A percentile compares a stretch with the other conserved stretches of the same genome.
Conservation (phyloP, 2,329 filamentous ascomycete genomes). For the Paradendryphiella salina region DNA sequence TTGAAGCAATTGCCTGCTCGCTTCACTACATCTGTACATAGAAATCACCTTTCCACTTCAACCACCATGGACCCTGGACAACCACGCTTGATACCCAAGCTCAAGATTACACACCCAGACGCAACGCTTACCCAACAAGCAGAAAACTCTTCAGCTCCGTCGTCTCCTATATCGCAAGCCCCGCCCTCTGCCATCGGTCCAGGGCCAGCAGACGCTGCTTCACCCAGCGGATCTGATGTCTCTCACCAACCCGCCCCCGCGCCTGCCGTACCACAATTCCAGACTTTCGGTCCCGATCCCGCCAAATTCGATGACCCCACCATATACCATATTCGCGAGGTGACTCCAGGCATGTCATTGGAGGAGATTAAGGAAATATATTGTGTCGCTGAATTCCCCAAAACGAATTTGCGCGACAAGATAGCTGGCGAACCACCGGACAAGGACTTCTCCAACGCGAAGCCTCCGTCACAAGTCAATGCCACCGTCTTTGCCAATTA, state of each 20-base stretch:
- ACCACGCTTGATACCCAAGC: not conserved
- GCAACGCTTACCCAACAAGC: constrained; percentile 13
- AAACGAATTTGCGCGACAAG: constrained; percentile 76
- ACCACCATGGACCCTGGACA: not conserved
- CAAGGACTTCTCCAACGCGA: constrained; percentile 92
- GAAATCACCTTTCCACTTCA: not conserved
- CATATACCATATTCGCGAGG: constrained; percentile 84
- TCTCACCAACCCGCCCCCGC: constrained; percentile 64
- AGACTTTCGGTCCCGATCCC: constrained; percentile 91
- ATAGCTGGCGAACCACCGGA: constrained; percentile 90
- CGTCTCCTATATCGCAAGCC: constrained; percentile 49
- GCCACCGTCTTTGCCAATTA: constrained; percentile 92
- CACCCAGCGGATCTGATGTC: constrained; percentile 59
- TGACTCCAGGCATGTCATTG: constrained; percentile 74
- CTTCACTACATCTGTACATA: not conserved
- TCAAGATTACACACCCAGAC: not conserved
- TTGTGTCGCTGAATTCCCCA: constrained; percentile 82
- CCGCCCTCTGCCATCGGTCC: constrained; percentile 54
- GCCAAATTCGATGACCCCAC: constrained; percentile 90
- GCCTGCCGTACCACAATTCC: constrained; percentile 69
- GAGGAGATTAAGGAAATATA: constrained; percentile 88
- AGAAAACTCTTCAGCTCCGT: constrained; percentile 48
- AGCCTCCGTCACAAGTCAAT: constrained; percentile 91
- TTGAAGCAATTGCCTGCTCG: not conserved
- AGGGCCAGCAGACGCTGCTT: constrained; percentile 66